Evolutionary conservation across 257 asterid species (phyloP), one percentile per base, ranked within the genome.

Genomic region (Rhazya stricta): DNA sequence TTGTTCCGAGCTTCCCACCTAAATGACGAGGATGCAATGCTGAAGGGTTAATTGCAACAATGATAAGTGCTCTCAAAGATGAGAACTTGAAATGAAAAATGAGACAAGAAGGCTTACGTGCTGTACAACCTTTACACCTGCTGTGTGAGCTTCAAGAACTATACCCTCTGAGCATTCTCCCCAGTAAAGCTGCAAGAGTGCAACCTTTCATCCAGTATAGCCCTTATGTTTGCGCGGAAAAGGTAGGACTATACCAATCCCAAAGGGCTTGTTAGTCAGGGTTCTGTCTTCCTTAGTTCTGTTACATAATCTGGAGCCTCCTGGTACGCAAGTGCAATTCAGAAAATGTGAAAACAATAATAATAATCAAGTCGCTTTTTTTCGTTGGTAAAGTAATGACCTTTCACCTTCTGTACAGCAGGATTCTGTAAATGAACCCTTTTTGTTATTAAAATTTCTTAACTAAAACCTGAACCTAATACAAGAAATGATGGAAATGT

Each of bases 1-100:
- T 81, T 82, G 92, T 81, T 88, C 96, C 6, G 84, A 83, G 85
- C 94, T 91, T 69, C 98, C 98, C 79, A 93, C 87, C 98, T 93
- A 50, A n/a, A 68, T 54, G 30, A 46, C 5, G 65, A 39, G 29
- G 12, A 41, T 19, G 10, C 50, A 50, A 46, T n/a, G 62, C 27
- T 1, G 62, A 65, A 72, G 4, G 11, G 34, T 60, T n/a, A 58
- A 74, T 39, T 53, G 81, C 39, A 74, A 69, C 19, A 32, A 5
- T 21, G 54, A 19, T 8, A 25, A 27, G 1, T 8, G 19, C 21
- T 9, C 8, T 29, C 29, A 19, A 21, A 54, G 67, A 50, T 30
- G 13, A 9, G 21, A 42, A 61, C 36, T 41, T n/a, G 50, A 61
- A 60, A 71, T n/a, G 32, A 9, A 34, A 60, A 12, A 43, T 32